A percentile compares a stretch with the other conserved stretches of the same genome.
phyloP scores from a whole-genome alignment of 129 eudicot genomes.

The Glebionis coronaria region DNA sequence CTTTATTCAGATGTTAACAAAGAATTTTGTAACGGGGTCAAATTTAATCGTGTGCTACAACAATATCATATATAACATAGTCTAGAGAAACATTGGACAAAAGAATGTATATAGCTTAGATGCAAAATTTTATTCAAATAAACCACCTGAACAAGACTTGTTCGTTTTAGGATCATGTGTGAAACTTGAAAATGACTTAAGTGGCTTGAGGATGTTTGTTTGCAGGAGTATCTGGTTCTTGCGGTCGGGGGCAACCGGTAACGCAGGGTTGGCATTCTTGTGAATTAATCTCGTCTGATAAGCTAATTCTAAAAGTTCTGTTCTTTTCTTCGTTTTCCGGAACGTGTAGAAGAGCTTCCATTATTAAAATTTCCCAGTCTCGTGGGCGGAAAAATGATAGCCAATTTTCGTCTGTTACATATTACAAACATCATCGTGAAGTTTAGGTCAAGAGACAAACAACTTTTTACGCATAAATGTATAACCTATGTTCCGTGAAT shows the following conservation, averaged over 20 bases:
- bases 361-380: constrained; percentile 80
- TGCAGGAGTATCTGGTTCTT: constrained; percentile 34
- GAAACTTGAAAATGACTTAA: constrained; percentile 19
- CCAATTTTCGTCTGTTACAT: constrained; percentile 58
- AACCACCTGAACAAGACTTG: constrained; percentile 12
- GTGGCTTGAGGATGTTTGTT: constrained; percentile 38
- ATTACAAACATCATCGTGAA: constrained; percentile 3
- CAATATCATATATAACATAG: background rate
- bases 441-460: constrained; percentile 9
- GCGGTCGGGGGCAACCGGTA: constrained; percentile 32
- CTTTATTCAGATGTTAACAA: constrained; percentile 9
- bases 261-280: constrained; percentile 49
- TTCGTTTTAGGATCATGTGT: constrained; percentile 12
- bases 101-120: background rate
- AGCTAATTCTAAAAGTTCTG: constrained; percentile 59
- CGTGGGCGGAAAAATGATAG: constrained; percentile 63
- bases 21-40: background rate
- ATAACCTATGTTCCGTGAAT: background rate
- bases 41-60: background rate
- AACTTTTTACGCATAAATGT: background rate
- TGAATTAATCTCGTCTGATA: constrained; percentile 47
- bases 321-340: constrained; percentile 80
- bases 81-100: background rate
- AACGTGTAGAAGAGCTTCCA: constrained; percentile 89
- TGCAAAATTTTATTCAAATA: constrained; percentile 18